A percentile compares a stretch with the other conserved stretches of the same genome.
These are phyloP conservation scores for Coniferiporia sulphurascens DNA, from an alignment of 1,284 basidiomycete genomes.

Conservation along the genomic window DNA sequence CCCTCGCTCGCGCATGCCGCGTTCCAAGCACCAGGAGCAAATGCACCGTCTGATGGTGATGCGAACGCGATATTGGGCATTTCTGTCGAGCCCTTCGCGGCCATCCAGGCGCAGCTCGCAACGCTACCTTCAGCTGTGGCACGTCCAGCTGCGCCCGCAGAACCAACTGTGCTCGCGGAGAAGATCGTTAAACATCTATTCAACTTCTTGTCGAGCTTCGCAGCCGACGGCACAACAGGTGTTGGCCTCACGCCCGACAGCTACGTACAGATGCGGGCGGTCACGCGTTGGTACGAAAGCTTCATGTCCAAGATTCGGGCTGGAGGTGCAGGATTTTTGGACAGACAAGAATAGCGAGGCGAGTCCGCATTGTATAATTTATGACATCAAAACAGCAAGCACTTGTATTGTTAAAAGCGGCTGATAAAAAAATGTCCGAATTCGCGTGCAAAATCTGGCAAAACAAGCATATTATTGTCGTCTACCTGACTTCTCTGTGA, in stretches of 20 bases:
- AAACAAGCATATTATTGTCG: neutral
- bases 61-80: conserved; percentile 70
- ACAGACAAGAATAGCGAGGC: conserved; percentile 47
- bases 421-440: neutral
- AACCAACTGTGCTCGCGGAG: conserved; percentile 50
- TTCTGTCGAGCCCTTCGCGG: conserved; percentile 60
- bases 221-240: conserved; percentile 41
- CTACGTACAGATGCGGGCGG: conserved; percentile 68
- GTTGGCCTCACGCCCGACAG: conserved; percentile 52
- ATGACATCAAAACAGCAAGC: neutral
- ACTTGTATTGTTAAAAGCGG: neutral
- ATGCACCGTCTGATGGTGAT: conserved; percentile 32
- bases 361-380: neutral
- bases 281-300: conserved; percentile 80
- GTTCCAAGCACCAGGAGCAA: conserved; percentile 33
- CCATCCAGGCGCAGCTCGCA: conserved; percentile 52
- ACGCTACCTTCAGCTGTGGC: conserved; percentile 37
- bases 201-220: conserved; percentile 81
- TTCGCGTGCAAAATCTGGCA: neutral
- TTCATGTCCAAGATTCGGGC: conserved; percentile 71
- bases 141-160: conserved; percentile 23
- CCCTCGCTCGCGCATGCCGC: conserved; percentile 47
- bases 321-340: conserved; percentile 71
- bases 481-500: no score
- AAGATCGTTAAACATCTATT: conserved; percentile 72